Conservation (phyloP, 2,329 filamentous ascomycete genomes). For the Penicillium psychrosexuale region DNA sequence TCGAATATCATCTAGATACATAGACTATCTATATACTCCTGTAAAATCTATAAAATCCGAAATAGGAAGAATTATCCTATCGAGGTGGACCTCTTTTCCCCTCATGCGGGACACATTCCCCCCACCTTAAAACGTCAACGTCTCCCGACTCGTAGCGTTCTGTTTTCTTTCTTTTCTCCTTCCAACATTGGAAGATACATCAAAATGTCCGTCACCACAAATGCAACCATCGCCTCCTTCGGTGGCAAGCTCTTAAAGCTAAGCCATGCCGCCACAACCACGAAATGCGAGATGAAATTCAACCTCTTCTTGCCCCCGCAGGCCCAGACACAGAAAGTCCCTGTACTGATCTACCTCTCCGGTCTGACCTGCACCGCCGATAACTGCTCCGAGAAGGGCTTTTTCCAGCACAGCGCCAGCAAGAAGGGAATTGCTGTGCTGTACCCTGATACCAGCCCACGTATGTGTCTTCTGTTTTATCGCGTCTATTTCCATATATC, state of each 20-base stretch:
- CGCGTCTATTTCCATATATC: background rate
- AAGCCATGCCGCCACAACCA: constrained; percentile 73
- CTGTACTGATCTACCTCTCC: constrained; percentile 88
- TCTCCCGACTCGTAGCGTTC: background rate
- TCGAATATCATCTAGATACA: background rate
- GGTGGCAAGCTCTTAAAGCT: constrained; percentile 95
- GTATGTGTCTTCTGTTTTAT: constrained; percentile 50
- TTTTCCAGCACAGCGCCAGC: constrained; percentile 81
- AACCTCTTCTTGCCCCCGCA: constrained; percentile 86
- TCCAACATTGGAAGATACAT: no score
- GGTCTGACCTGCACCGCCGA: constrained; percentile 94
- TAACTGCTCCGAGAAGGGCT: constrained; percentile 72
- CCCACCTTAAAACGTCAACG: constrained; percentile 18
- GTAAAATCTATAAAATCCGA: background rate
- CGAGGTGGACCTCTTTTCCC: constrained; percentile 24
- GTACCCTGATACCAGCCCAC: constrained; percentile 91
- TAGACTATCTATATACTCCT: background rate
- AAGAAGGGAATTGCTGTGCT: constrained; percentile 84
- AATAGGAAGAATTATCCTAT: constrained; percentile 2
- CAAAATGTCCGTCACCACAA: constrained; percentile 80
- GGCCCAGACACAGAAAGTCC: constrained; percentile 64
- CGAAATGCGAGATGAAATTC: constrained; percentile 84
- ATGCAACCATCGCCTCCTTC: constrained; percentile 84
- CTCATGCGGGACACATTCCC: constrained; percentile 25
- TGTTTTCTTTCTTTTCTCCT: background rate